phyloP scores from a whole-genome alignment of 1,284 basidiomycete species.

The Austropuccinia psidii region DNA sequence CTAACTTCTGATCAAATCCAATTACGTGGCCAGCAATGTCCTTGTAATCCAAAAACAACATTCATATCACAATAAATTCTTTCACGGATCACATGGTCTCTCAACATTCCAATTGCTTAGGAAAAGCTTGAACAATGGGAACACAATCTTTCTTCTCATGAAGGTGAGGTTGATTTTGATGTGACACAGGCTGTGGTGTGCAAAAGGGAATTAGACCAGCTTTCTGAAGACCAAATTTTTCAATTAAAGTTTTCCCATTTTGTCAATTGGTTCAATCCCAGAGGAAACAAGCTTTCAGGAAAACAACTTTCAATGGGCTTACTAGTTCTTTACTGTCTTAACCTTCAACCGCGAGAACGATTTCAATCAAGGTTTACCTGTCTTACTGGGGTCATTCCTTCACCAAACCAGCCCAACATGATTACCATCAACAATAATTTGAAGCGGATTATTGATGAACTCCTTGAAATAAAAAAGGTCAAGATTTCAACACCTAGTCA shows the following conservation, averaged over 20 bases:
- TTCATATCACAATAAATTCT: no score
- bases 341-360: neutral
- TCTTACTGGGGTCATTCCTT: constrained; percentile 1
- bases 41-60: no score
- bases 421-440: neutral
- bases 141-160: no score
- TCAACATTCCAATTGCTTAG: no score
- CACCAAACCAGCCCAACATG: neutral
- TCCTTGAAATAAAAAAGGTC: neutral
- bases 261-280: constrained; percentile 7
- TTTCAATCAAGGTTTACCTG: neutral
- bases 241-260: neutral
- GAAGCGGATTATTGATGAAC: neutral
- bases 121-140: no score
- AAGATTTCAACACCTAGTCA: neutral
- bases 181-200: no score
- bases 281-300: neutral
- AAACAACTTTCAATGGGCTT: neutral
- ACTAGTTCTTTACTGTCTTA: constrained; percentile 3
- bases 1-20: no score
- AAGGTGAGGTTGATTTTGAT: no score
- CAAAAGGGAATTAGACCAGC: no score
- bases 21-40: no score
- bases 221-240: no score
- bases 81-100: no score